Evolutionary conservation across 768 basidiomycete genomes (phyloP).

Genomic region (Amanita rubescens): DNA sequence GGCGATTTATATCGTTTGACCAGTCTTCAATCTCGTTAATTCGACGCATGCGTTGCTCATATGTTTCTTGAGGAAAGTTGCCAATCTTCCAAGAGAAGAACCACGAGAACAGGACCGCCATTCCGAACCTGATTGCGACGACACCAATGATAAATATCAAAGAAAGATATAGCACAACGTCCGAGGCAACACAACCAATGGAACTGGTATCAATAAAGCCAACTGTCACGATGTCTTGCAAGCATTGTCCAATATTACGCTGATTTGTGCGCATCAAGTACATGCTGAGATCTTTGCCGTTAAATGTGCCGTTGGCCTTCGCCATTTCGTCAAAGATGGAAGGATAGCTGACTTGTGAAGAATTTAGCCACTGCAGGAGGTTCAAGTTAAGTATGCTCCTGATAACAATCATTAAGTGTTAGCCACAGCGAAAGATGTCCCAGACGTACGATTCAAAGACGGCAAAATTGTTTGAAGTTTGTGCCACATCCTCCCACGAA

Average conservation of each 20-base stretch:
- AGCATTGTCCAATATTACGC: conserved; percentile 63
- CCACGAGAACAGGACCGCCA: conserved; percentile 98
- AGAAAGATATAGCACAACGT: conserved; percentile 90
- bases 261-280: conserved; percentile 66
- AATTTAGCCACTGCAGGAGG: conserved; percentile 80
- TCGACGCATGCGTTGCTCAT: conserved; percentile 85
- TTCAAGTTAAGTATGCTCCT: conserved; percentile 86
- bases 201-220: conserved; percentile 93
- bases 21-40: conserved; percentile 91
- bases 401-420: conserved; percentile 3
- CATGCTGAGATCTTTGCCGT: conserved; percentile 86
- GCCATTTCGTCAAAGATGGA: conserved; percentile 74
- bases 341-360: conserved; percentile 77
- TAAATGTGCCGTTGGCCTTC: conserved; percentile 61
- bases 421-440: not conserved
- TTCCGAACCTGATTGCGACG: conserved; percentile 87
- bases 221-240: conserved; percentile 79
- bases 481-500: conserved; percentile 80
- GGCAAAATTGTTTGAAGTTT: conserved; percentile 70
- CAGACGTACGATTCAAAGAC: conserved; percentile 83
- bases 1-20: conserved; percentile 91
- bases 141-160: conserved; percentile 97
- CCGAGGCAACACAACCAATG: conserved; percentile 94
- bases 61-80: conserved; percentile 88
- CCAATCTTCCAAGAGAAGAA: conserved; percentile 96